Base-by-base conservation (phyloP, 441 rosid species). In the Croton setiger region DNA sequence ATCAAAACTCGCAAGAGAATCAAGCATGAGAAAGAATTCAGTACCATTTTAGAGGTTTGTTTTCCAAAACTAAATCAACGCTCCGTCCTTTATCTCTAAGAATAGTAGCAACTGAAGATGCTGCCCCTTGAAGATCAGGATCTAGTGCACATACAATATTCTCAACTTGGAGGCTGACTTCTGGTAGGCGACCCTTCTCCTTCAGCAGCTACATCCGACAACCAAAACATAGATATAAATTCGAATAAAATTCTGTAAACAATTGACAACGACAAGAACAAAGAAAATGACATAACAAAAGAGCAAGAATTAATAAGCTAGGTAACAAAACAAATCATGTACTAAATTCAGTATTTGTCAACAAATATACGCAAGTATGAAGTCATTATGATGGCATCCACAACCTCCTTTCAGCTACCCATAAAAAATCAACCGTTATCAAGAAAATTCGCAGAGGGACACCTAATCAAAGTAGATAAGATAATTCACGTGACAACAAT, bases 81-180 rank as follows among this genome's bases (percentile, higher is more conserved):
- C 85, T 87, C 72, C 80, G 90, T 64, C 96, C 92, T 79, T 87
- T 94, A 65, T 68, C 84, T 68, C 94, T 84, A 47, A 92, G 91
- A 63, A 78, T 70, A 47, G 87, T 84, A 63, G 98, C 97, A 72
- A 88, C 93, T 2, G 70, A 68, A 43, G 97, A 82, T 76, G 98
- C 99, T 66, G 85, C 88, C 70, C 90, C 99, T 81, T 85, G 92
- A 64, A 91, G 96, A 75, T 87, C 80, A 57, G 54, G 48, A 71
- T 89, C 96, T 68, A 94, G 87, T 67, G 97, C 89, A 9, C 96
- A 91, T 12, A 91, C 93, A 70, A 89, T 87, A 66, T 85, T 87
- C 73, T 86, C 88, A 36, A 91, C 85, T 72, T 88, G 87, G 51
- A 79, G 89, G 74, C 70, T 69, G 54, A 90, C 63, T 67, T 82